Evolutionary conservation across 2,329 filamentous ascomycete genomes (phyloP), one percentile per base, ranked within the genome.

Genomic region (Coniochaeta prunicola): DNA sequence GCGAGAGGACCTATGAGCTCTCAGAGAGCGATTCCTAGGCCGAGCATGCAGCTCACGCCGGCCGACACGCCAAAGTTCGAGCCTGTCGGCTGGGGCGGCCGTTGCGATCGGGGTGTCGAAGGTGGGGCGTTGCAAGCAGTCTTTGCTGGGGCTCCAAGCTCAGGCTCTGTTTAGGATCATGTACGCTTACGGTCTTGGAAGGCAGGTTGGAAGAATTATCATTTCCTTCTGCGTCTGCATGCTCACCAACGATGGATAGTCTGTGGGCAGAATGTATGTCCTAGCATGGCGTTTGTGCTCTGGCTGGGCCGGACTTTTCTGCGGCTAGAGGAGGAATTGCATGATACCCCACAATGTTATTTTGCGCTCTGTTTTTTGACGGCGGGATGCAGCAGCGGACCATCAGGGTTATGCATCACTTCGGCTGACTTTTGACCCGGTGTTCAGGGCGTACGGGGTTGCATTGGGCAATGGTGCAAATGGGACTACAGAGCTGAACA

Each of bases 21-120:
- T 17, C 13, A 15, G 24, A 53, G n/a, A 15, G 31, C 30, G 12
- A 9, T 12, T 15, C 8, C 30, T 50, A 26, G 5, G 8, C 8
- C 17, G 30, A n/a, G 17, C 17, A 17, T 3, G 10, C 72, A 73
- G 60, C 63, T 75, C 56, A 77, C 76, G n/a, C 76, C 76, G 31
- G 69, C 66, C 58, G 73, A 76, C 24, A 77, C 74, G 56, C 75
- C 75, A 45, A 63, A 65, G 60, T 67, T 67, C 15, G 71, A 70
- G 60, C 60, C 62, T 21, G 40, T 26, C 28, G 33, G 34, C 24
- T 33, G 30, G 33, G 45, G 57, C 28, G 54, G 38, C 33, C 19
- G 24, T 50, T 4, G 5, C 7, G 36, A 12, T 17, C 10, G 28
- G 13, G 19, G 36, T 13, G 40, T 19, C 4, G 24, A 40, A 9